These are phyloP conservation scores for Aphanoascus verrucosus DNA, from an alignment of 2,329 filamentous ascomycete species.

Conservation along the genomic window DNA sequence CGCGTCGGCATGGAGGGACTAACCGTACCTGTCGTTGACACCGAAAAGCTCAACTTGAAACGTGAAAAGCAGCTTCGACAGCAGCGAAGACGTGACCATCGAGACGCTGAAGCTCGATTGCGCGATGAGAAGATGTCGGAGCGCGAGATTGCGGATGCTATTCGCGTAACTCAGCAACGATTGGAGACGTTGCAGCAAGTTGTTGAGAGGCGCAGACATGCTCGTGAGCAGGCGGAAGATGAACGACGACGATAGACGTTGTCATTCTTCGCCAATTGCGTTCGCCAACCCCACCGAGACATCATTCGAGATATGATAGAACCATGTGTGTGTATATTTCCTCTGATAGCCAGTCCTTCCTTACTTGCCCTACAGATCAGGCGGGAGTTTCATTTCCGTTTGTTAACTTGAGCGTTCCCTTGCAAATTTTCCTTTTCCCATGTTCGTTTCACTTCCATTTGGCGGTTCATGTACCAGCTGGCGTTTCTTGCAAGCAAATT, in stretches of 20 bases:
- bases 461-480: background rate
- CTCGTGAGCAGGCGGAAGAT: background rate
- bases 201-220: conserved; percentile 47
- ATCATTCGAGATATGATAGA: background rate
- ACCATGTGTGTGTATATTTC: background rate
- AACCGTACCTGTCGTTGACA: conserved; percentile 28
- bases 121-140: conserved; percentile 60
- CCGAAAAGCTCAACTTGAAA: conserved; percentile 26
- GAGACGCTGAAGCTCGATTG: conserved; percentile 46
- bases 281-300: too few relatives aligned
- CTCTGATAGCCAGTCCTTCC: background rate
- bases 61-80: conserved; percentile 28
- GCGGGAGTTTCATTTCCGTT: background rate
- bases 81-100: conserved; percentile 25
- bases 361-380: background rate
- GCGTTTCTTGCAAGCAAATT: background rate
- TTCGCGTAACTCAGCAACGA: conserved; percentile 76
- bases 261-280: too few relatives aligned
- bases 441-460: background rate
- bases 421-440: conserved; percentile 4
- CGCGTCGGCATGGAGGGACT: conserved; percentile 60
- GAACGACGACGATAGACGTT: background rate
- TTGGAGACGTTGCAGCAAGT: conserved; percentile 65
- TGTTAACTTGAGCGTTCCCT: conserved; percentile 7
- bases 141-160: conserved; percentile 66